These are phyloP conservation scores for Sanghuangporus sanghuang DNA, from an alignment of 1,284 basidiomycete genomes.

Conservation along the genomic window DNA sequence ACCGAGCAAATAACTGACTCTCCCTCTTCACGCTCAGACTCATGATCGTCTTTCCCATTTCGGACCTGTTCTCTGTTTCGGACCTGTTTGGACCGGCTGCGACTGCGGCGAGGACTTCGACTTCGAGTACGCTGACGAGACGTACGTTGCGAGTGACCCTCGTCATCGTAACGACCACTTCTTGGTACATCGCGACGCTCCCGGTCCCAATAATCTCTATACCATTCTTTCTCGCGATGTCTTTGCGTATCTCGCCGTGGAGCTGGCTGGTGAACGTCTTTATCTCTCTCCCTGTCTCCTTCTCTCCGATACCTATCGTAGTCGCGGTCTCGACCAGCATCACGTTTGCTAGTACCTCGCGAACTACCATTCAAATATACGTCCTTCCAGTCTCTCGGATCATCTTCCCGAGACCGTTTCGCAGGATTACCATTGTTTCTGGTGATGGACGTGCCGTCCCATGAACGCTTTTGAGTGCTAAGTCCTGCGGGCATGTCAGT, in stretches of 20 bases:
- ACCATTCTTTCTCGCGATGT: conserved; percentile 6
- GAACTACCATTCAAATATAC: conserved; percentile 49
- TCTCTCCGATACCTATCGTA: conserved; percentile 16
- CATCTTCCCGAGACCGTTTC: conserved; percentile 21
- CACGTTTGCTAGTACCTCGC: conserved; percentile 28
- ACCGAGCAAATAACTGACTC: conserved; percentile 51
- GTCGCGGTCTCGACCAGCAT: conserved; percentile 27
- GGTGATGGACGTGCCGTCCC: conserved; percentile 46
- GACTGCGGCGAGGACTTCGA: conserved; percentile 2
- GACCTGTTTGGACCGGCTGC: conserved; percentile 12
- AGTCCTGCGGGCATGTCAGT: conserved; percentile 79
- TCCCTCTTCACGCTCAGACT: conserved; percentile 70
- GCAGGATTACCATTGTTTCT: conserved; percentile 15
- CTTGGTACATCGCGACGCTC: conserved; percentile 3
- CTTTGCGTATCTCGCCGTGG: background rate
- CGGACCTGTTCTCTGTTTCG: conserved; percentile 16
- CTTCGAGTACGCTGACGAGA: conserved; percentile 16
- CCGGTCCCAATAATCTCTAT: conserved; percentile 10
- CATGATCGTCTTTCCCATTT: conserved; percentile 27
- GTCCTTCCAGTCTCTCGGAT: conserved; percentile 74
- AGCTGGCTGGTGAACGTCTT: conserved; percentile 3
- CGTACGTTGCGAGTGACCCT: conserved; percentile 19
- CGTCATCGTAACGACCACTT: conserved; percentile 27
- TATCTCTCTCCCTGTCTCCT: conserved; percentile 19
- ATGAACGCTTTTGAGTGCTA: conserved; percentile 53